These are phyloP conservation scores for Cardamine chenopodiifolia DNA, from an alignment of 345 rosid genomes.

Conservation along the genomic window DNA sequence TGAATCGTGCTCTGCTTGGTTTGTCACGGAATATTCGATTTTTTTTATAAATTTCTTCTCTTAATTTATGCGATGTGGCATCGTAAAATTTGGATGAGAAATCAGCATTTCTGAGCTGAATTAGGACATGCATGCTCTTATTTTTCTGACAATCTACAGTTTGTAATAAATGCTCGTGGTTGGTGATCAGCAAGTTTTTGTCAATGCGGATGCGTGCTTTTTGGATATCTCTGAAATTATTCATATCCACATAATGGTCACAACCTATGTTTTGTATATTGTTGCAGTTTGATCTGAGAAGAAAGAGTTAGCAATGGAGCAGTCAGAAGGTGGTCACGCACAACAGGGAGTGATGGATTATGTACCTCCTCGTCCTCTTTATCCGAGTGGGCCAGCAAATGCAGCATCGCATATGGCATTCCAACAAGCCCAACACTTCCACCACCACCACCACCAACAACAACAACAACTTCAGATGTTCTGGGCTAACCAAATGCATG, in stretches of 20 bases:
- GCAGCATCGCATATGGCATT: constrained; percentile 45
- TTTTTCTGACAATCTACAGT: not conserved
- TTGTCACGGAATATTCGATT: not conserved
- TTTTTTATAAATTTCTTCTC: not conserved
- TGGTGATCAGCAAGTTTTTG: not conserved
- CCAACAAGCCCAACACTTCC: constrained; percentile 61
- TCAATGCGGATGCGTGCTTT: not conserved
- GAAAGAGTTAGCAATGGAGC: constrained; percentile 27
- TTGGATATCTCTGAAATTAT: not conserved
- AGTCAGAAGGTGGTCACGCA: constrained; percentile 34
- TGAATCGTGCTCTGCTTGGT: not conserved
- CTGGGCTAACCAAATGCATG: constrained; percentile 63
- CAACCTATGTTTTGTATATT: not conserved
- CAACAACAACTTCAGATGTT: constrained; percentile 58
- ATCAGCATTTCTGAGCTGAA: not conserved
- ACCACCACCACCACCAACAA: constrained; percentile 56
- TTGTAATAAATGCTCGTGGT: not conserved
- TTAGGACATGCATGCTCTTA: constrained; percentile 1
- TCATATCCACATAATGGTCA: not conserved
- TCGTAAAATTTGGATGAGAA: not conserved
- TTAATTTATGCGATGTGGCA: not conserved
- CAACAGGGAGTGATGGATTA: constrained; percentile 56
- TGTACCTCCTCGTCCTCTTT: constrained; percentile 45
- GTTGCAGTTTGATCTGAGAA: not conserved
- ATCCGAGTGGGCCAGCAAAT: constrained; percentile 45